Percentiles rank a stretch among this genome's conserved stretches.
phyloP scores from a whole-genome alignment of 345 rosid genomes.

The Hevea brasiliensis region DNA sequence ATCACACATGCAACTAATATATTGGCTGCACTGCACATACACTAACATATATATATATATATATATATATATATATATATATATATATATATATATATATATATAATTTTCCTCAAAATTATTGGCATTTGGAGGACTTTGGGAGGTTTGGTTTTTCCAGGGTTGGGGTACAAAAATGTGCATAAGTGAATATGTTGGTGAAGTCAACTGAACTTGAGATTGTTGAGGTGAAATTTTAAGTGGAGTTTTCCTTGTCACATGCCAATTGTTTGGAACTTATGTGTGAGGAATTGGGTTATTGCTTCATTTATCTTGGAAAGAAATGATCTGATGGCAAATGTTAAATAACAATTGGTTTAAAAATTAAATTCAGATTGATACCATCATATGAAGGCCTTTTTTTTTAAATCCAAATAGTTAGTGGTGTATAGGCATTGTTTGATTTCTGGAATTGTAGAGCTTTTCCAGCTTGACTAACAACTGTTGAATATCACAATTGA shows the following conservation, averaged over 20 bases:
- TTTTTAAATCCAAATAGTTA: too few species aligned
- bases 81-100: too few species aligned
- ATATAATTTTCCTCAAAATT: background rate
- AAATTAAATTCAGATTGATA: background rate
- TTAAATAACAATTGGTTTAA: background rate
- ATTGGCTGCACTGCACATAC: too few species aligned
- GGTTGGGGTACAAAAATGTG: slow-evolving; percentile 25
- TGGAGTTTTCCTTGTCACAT: background rate
- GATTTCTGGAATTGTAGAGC: too few species aligned
- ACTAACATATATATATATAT: too few species aligned
- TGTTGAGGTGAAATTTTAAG: background rate
- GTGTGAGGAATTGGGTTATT: background rate
- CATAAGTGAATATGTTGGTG: slow-evolving; percentile 7
- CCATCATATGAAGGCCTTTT: too few species aligned
- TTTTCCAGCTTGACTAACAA: too few species aligned
- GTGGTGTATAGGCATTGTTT: too few species aligned
- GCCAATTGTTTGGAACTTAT: background rate
- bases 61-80: too few species aligned
- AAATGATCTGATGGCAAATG: background rate
- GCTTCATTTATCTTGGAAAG: background rate
- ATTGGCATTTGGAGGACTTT: slow-evolving; percentile 19
- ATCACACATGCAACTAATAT: too few species aligned
- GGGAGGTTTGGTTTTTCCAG: background rate
- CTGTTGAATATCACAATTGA: too few species aligned
- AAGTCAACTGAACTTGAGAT: slow-evolving; percentile 8